Evolutionary conservation across 2,329 filamentous ascomycete genomes (phyloP).

Genomic region (Teratosphaeria nubilosa): DNA sequence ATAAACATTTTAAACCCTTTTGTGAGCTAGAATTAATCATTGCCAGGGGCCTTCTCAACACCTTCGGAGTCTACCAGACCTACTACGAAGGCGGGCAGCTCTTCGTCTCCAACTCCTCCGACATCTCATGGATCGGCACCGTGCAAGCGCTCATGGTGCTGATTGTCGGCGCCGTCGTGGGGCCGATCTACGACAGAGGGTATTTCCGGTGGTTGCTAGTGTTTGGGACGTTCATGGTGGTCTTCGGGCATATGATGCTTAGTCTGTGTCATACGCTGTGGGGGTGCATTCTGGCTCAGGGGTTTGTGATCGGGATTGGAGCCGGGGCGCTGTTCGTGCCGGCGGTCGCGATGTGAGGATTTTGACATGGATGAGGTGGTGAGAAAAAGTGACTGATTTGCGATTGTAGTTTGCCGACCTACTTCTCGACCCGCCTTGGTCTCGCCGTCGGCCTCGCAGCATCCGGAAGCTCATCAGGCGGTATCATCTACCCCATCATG

Average conservation of each 20-base stretch:
- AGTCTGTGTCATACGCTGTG: constrained; percentile 36
- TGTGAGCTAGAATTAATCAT: too few relatives aligned
- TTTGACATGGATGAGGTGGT: not conserved
- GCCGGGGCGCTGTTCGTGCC: constrained; percentile 35
- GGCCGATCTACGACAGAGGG: constrained; percentile 40
- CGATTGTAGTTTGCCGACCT: constrained; percentile 29
- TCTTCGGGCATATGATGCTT: constrained; percentile 43
- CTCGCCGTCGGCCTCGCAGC: constrained; percentile 38
- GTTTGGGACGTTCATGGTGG: constrained; percentile 33
- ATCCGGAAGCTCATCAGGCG: constrained; percentile 32
- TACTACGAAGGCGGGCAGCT: constrained; percentile 37
- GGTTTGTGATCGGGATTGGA: constrained; percentile 39
- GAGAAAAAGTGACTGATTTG: not conserved
- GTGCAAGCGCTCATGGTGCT: constrained; percentile 40
- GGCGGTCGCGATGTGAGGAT: constrained; percentile 31
- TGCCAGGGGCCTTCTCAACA: constrained; percentile 14
- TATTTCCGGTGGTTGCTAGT: constrained; percentile 36
- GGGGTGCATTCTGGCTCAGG: constrained; percentile 41
- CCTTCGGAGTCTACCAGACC: constrained; percentile 31
- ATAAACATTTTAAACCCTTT: too few relatives aligned
- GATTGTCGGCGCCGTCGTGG: constrained; percentile 35
- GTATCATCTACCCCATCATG: constrained; percentile 28
- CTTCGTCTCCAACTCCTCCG: constrained; percentile 26
- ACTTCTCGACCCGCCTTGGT: constrained; percentile 37
- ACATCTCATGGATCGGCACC: constrained; percentile 41